Percentiles rank a stretch among this genome's conserved stretches.
phyloP scores from a whole-genome alignment of 2,329 filamentous ascomycete species.

The Tolypocladium pustulatum region DNA sequence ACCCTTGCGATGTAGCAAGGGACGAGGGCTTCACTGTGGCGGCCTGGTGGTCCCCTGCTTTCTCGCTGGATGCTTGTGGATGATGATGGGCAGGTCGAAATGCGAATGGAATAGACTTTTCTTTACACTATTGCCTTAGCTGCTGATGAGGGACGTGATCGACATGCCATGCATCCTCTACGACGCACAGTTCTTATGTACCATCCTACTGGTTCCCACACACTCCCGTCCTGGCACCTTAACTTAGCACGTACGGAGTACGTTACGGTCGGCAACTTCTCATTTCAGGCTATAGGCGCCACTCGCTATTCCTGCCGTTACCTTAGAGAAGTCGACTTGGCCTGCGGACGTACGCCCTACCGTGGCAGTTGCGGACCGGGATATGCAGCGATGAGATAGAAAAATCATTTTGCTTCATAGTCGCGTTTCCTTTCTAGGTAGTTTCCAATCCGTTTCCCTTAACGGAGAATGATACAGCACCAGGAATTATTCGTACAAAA shows the following conservation, averaged over 20 bases:
- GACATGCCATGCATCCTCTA: background rate
- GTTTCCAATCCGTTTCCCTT: background rate
- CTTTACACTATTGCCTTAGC: background rate
- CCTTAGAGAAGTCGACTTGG: too few species aligned
- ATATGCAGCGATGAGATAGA: background rate
- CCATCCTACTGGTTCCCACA: too few species aligned
- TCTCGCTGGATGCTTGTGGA: slow-evolving; percentile 1
- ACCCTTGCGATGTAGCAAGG: background rate
- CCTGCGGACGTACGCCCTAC: too few species aligned
- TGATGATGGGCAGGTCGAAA: slow-evolving; percentile 19
- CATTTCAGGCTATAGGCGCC: background rate
- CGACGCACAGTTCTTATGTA: background rate
- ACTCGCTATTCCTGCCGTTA: background rate
- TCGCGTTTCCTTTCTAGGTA: background rate
- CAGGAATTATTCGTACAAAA: background rate
- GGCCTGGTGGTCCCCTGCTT: background rate
- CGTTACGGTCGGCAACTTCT: too few species aligned
- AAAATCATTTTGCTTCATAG: background rate
- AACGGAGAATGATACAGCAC: background rate
- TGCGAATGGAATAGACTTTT: slow-evolving; percentile 14
- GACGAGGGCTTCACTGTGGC: background rate
- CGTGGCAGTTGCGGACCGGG: background rate
- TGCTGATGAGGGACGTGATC: background rate
- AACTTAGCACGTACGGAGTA: too few species aligned
- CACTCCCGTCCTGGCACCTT: too few species aligned